Base-by-base conservation (phyloP, 2,329 filamentous ascomycete genomes). In the Cordyceps farinosa region DNA sequence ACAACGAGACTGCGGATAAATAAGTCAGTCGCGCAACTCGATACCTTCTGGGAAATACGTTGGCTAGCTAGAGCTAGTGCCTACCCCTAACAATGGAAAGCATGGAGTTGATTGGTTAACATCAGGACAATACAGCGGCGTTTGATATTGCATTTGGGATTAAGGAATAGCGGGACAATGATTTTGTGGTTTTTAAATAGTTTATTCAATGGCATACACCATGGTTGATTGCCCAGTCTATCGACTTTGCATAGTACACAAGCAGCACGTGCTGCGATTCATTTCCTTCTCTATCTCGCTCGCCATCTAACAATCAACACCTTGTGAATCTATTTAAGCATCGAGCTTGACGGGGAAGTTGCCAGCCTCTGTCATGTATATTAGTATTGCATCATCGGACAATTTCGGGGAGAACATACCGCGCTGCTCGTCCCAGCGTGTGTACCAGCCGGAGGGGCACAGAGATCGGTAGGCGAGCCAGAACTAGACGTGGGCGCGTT, bases 401-500 rank as follows among this genome's bases (percentile, higher is more conserved):
- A 9, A 27, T 11, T 22, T 38, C 3, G 29, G 38, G 30, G 15
- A 50, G 67, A 61, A 81, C 90, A 76, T 83, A 96, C 92, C 91
- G 80, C 95, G 90, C 85, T 98, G 95, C 75, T 95, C 91, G 76
- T 99, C 94, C 95, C 95, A 99, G 81, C 95, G 87, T 80, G 89
- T 81, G 76, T 90, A 90, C 95, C 95, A 99, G 75, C 87, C 86
- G 79, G 90, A 95, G 72, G 96, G 95, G 90, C 96, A 99, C 70
- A 99, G 88, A 70, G 95, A 97, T 79, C 91, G 90, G 86, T 97
- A 99, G 72, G 95, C 92, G 74, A 96, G 87, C 85, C 88, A 92
- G 86, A 99, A 99, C 94, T 99, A 13, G 50, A 45, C n/a, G 9
- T 40, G n/a, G 47, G 13, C 17, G 8, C 58, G 42, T 47, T 57